Evolutionary conservation across 495 filamentous ascomycete species (phyloP), one percentile per base, ranked within the genome.

Genomic region (Xylaria nigripes): DNA sequence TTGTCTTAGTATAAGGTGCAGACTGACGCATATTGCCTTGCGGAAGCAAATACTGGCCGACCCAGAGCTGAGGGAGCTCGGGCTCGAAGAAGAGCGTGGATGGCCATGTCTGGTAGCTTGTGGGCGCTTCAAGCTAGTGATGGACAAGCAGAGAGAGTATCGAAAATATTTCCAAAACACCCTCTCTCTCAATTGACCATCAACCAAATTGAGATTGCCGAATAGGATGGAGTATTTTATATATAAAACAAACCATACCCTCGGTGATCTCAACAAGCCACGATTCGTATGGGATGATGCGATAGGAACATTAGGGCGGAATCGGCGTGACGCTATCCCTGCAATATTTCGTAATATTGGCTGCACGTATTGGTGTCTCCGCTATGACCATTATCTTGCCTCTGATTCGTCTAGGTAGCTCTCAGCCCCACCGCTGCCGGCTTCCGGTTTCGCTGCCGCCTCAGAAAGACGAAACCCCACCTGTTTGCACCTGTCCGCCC

Each of bases 31-130:
- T 70, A 63, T 48, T 64, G 67, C 56, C 66, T 72, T 24, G 70
- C 59, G 2, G 67, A 62, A 47, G 56, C 43, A 24, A 69, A 51
- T 25, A 61, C 54, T 27, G 69, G 60, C 51, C 67, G 61, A 47
- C 67, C 63, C 60, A 73, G 67, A 71, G 72, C 69, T 57, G 54
- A 56, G 24, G 72, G 63, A 54, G 70, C 68, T 57, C 70, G 64
- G 34, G 68, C 66, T 50, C 69, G 66, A 53, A 73, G 62, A 22
- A 74, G 62, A 30, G 64, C 61, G 21, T 67, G 62, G 24, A 70
- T 61, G 44, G 72, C 55, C 72, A 75, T 75, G 51, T 43, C 48
- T 6, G 5, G 29, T 38, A 45, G 41, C 40, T 46, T 12, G 19
- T 30, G 19, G 16, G n/a, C 5, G 48, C 40, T 50, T 36, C 32